A percentile compares a stretch with the other conserved stretches of the same genome.
phyloP scores from a whole-genome alignment of 306 rosid genomes.

The Ziziphus jujuba region DNA sequence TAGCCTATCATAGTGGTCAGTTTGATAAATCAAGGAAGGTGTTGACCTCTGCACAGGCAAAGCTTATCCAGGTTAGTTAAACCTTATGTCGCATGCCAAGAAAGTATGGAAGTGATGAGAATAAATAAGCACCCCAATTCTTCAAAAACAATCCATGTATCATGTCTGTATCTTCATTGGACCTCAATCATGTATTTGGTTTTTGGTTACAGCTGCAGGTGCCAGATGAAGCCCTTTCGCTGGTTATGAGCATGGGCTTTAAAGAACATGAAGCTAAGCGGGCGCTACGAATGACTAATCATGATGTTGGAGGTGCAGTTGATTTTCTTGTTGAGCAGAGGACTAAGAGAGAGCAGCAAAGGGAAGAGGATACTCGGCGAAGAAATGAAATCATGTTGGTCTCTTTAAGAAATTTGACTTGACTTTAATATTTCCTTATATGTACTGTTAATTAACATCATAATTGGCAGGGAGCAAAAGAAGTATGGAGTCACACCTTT shows the following conservation, averaged over 20 bases:
- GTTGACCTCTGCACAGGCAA: slow-evolving; percentile 61
- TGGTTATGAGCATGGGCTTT: slow-evolving; percentile 88
- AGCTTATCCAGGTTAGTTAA: slow-evolving; percentile 55
- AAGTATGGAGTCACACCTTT: slow-evolving; percentile 65
- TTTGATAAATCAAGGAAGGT: slow-evolving; percentile 62
- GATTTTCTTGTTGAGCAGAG: slow-evolving; percentile 81
- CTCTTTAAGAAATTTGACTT: slow-evolving; percentile 4
- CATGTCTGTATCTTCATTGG: background rate
- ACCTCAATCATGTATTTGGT: background rate
- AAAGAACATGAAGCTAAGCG: slow-evolving; percentile 65
- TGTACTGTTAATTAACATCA: slow-evolving; percentile 14
- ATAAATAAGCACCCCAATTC: slow-evolving; percentile 1
- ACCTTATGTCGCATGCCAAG: background rate
- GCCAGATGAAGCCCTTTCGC: slow-evolving; percentile 78
- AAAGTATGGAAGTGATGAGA: background rate
- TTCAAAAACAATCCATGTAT: background rate
- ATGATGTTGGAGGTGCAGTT: slow-evolving; percentile 75
- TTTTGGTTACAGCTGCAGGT: slow-evolving; percentile 72
- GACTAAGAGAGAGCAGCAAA: slow-evolving; percentile 48
- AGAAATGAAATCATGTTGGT: slow-evolving; percentile 61
- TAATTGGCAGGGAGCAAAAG: slow-evolving; percentile 74
- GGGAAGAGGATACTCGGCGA: slow-evolving; percentile 57
- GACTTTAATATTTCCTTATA: slow-evolving; percentile 5
- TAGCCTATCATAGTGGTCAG: slow-evolving; percentile 79
- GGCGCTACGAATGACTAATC: slow-evolving; percentile 86